These are phyloP conservation scores for Aspergillus haitiensis DNA, from an alignment of 495 filamentous ascomycete species.

Conservation along the genomic window DNA sequence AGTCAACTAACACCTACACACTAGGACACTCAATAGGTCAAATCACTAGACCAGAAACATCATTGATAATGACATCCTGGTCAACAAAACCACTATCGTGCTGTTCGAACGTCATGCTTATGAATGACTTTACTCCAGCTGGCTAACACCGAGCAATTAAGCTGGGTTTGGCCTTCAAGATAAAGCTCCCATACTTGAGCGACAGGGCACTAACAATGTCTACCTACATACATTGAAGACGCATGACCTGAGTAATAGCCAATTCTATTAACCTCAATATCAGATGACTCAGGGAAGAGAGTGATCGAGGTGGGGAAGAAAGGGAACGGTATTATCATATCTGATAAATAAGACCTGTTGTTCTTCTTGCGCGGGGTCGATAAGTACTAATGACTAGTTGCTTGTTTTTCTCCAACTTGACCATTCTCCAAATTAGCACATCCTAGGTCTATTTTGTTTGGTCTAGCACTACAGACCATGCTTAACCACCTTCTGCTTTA, in stretches of 20 bases:
- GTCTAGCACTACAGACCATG: not conserved
- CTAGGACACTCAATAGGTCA: no score
- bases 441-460: not conserved
- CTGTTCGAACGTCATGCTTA: no score
- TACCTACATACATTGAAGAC: not conserved
- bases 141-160: no score
- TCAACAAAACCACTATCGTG: no score
- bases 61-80: not conserved
- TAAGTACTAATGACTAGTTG: not conserved
- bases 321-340: not conserved
- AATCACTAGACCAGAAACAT: not conserved
- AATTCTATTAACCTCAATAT: not conserved
- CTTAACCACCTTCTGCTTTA: conserved; percentile 6
- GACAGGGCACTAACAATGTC: no score
- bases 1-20: no score
- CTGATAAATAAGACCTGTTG: not conserved
- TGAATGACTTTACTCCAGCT: no score
- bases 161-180: no score
- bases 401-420: no score
- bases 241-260: not conserved
- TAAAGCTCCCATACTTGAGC: no score
- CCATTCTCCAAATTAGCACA: not conserved
- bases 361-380: conserved; percentile 12
- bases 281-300: no score
- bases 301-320: not conserved